Percentiles rank a stretch among this genome's conserved stretches.
Evolutionary conservation across 139 green algal genomes (phyloP).

Genomic region (Microglena sp.): DNA sequence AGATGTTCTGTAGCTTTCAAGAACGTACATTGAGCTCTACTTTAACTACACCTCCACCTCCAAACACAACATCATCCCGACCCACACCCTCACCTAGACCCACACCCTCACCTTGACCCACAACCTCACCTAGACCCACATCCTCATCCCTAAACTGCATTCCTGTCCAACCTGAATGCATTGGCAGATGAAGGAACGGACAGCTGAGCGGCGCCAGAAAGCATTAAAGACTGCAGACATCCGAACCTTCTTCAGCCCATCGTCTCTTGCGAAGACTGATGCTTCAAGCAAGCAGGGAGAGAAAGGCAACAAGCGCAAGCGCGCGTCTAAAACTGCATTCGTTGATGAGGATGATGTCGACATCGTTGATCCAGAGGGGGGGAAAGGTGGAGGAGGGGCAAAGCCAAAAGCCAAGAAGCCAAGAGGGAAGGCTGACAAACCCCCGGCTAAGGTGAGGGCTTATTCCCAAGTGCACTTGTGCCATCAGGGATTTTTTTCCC

Average conservation of each 20-base stretch:
- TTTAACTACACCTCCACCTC: neutral
- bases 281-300: slow-evolving; percentile 17
- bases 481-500: too few species aligned
- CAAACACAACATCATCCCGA: neutral
- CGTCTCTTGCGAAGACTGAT: slow-evolving; percentile 26
- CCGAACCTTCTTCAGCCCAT: slow-evolving; percentile 19
- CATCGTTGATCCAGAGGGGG: neutral
- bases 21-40: neutral
- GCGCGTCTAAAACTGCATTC: neutral
- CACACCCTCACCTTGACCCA: neutral
- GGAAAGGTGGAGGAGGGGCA: neutral
- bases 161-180: too few species aligned
- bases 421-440: too few species aligned
- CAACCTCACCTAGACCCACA: neutral
- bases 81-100: neutral
- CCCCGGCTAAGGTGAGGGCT: too few species aligned
- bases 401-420: too few species aligned
- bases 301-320: neutral
- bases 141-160: neutral
- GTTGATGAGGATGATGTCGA: neutral
- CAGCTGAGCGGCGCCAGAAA: slow-evolving; percentile 25
- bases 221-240: slow-evolving; percentile 32
- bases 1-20: too few species aligned
- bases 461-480: too few species aligned
- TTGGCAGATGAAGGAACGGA: slow-evolving; percentile 35